Evolutionary conservation across 208 protist species (phyloP).

Genomic region (Acanthamoeba lenticulata): DNA sequence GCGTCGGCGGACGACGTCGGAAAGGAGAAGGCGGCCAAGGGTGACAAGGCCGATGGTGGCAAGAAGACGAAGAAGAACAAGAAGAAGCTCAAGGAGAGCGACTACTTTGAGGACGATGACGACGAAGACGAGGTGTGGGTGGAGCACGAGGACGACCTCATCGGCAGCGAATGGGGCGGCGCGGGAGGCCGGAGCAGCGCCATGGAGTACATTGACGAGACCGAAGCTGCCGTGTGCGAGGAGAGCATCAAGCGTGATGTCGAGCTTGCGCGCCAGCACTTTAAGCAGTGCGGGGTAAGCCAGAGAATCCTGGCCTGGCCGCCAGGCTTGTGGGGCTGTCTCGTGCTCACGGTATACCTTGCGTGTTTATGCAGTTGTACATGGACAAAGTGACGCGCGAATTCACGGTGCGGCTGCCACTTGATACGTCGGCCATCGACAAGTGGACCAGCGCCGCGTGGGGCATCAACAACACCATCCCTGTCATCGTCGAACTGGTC

Average conservation of each 20-base stretch:
- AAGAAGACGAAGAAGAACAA: background rate
- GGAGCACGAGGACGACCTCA: background rate
- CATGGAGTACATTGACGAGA: background rate
- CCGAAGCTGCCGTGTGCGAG: background rate
- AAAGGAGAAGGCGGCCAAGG: constrained; percentile 9
- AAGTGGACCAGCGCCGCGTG: constrained; percentile 35
- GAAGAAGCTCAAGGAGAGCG: background rate
- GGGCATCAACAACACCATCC: constrained; percentile 31
- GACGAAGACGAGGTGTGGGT: background rate
- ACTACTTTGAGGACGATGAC: background rate
- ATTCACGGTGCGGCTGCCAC: background rate
- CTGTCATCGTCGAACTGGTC: constrained; percentile 34
- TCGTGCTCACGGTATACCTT: background rate
- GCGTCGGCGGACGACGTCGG: background rate
- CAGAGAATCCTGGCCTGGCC: background rate
- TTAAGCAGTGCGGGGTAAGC: background rate
- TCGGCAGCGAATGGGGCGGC: constrained; percentile 9
- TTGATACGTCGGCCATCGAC: constrained; percentile 9
- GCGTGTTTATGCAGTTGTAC: background rate
- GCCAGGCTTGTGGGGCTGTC: background rate
- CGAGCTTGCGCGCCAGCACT: background rate
- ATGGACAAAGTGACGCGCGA: background rate
- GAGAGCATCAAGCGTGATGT: background rate
- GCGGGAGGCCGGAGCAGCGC: background rate
- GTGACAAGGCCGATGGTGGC: background rate